Percentiles rank a stretch among this genome's conserved stretches.
phyloP scores from a whole-genome alignment of 2,329 filamentous ascomycete genomes.

The Bipolaris cookei region DNA sequence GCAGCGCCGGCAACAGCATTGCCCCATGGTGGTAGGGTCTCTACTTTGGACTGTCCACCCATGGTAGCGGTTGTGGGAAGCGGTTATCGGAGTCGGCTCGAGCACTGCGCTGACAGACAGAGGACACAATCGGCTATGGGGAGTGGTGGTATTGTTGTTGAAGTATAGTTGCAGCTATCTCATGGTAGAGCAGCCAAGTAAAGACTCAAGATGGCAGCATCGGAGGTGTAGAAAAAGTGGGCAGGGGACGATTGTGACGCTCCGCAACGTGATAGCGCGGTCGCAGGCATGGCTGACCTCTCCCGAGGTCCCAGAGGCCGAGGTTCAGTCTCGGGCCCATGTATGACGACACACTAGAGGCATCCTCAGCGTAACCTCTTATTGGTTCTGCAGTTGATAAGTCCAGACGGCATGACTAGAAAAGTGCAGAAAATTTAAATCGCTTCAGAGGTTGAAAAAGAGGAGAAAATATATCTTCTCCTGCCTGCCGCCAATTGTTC shows the following conservation, averaged over 20 bases:
- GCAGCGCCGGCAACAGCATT: conserved; percentile 89
- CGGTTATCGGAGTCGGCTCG: conserved; percentile 1
- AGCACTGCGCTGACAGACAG: conserved; percentile 17
- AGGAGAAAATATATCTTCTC: background rate
- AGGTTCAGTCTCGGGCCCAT: conserved; percentile 34
- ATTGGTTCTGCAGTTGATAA: too few relatives aligned
- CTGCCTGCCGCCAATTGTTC: background rate
- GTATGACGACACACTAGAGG: conserved; percentile 15
- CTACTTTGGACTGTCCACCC: conserved; percentile 67
- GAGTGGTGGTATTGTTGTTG: conserved; percentile 10
- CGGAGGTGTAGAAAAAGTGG: conserved; percentile 20
- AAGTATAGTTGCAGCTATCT: conserved; percentile 26
- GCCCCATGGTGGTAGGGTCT: conserved; percentile 85
- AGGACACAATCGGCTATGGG: conserved; percentile 25
- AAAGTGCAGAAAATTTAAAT: too few relatives aligned
- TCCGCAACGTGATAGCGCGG: conserved; percentile 33
- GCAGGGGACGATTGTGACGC: conserved; percentile 25
- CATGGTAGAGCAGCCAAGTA: conserved; percentile 24
- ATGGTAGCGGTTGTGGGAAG: conserved; percentile 43
- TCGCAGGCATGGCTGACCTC: conserved; percentile 39
- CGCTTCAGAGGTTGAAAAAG: background rate
- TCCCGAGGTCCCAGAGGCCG: conserved; percentile 45
- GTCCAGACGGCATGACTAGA: too few relatives aligned
- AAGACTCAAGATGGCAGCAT: conserved; percentile 13
- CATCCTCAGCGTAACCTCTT: conserved; percentile 1